Conservation (phyloP, 805 yeast genomes). For the Starmera quercuum region DNA sequence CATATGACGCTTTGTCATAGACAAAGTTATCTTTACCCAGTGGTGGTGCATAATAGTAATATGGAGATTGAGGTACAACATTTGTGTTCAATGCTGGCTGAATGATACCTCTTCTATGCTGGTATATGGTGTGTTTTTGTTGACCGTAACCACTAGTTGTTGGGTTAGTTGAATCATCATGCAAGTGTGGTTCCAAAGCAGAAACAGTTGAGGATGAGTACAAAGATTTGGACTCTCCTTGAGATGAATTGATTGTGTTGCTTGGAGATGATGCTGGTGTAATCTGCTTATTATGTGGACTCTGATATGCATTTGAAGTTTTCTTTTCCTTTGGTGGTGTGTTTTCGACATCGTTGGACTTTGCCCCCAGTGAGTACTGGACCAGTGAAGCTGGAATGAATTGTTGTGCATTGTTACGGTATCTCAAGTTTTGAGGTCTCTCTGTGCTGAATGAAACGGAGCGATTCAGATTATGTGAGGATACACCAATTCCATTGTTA, state of each 20-base stretch:
- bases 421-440: slow-evolving; percentile 1
- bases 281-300: slow-evolving; percentile 7
- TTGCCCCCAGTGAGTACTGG: neutral
- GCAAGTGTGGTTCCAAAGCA: slow-evolving; percentile 10
- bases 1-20: slow-evolving; percentile 17
- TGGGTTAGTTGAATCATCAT: slow-evolving; percentile 12
- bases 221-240: slow-evolving; percentile 18
- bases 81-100: slow-evolving; percentile 4
- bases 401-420: slow-evolving; percentile 3
- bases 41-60: slow-evolving; percentile 19
- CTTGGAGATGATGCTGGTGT: slow-evolving; percentile 21
- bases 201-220: slow-evolving; percentile 19
- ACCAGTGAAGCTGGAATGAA: slow-evolving; percentile 1
- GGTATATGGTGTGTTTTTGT: slow-evolving; percentile 4
- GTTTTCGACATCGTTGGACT: neutral
- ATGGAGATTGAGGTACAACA: slow-evolving; percentile 18
- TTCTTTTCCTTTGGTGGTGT: neutral
- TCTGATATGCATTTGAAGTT: slow-evolving; percentile 1
- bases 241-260: slow-evolving; percentile 12
- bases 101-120: slow-evolving; percentile 9
- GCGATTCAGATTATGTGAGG: slow-evolving; percentile 3
- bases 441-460: slow-evolving; percentile 16
- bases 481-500: neutral
- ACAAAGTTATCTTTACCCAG: slow-evolving; percentile 22
- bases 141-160: slow-evolving; percentile 9